Conservation (phyloP, 1,284 basidiomycete species). For the Sanguinoderma infundibulare region DNA sequence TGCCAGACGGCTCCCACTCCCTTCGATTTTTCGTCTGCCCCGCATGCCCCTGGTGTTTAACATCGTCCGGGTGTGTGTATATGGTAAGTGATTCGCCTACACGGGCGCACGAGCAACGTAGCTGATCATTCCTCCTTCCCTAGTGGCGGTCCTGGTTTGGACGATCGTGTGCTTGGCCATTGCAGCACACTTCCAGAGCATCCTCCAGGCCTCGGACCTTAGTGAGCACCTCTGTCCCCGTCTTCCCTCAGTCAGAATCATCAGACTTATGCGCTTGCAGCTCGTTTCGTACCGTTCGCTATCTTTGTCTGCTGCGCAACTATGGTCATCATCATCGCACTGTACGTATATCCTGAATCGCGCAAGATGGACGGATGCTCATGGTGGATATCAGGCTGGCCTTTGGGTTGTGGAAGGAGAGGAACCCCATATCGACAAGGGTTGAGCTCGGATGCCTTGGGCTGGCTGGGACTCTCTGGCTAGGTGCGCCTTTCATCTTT, state of each 20-base stretch:
- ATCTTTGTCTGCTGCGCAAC: slow-evolving; percentile 77
- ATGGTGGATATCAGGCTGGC: slow-evolving; percentile 48
- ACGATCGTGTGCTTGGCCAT: slow-evolving; percentile 76
- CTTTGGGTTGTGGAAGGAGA: slow-evolving; percentile 62
- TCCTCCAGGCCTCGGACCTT: slow-evolving; percentile 74
- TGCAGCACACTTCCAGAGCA: slow-evolving; percentile 72
- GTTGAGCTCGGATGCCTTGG: slow-evolving; percentile 73
- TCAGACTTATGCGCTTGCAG: slow-evolving; percentile 40
- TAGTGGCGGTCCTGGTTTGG: slow-evolving; percentile 70
- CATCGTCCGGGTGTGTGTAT: slow-evolving; percentile 63
- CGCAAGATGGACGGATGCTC: not conserved
- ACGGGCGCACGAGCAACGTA: not conserved
- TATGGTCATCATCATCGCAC: slow-evolving; percentile 63
- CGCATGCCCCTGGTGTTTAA: slow-evolving; percentile 64
- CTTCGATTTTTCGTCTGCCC: slow-evolving; percentile 32
- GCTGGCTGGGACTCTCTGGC: slow-evolving; percentile 77
- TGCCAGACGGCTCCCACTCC: slow-evolving; percentile 30
- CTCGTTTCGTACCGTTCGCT: slow-evolving; percentile 83
- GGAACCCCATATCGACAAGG: slow-evolving; percentile 79
- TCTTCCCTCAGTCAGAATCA: not conserved
- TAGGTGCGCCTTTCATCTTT: slow-evolving; percentile 53
- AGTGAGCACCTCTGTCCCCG: slow-evolving; percentile 51
- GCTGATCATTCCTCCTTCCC: not conserved
- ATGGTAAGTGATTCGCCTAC: slow-evolving; percentile 47
- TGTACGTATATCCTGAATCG: slow-evolving; percentile 50